Evolutionary conservation across 129 eudicot genomes (phyloP).

Genomic region (Artemisia argyi): DNA sequence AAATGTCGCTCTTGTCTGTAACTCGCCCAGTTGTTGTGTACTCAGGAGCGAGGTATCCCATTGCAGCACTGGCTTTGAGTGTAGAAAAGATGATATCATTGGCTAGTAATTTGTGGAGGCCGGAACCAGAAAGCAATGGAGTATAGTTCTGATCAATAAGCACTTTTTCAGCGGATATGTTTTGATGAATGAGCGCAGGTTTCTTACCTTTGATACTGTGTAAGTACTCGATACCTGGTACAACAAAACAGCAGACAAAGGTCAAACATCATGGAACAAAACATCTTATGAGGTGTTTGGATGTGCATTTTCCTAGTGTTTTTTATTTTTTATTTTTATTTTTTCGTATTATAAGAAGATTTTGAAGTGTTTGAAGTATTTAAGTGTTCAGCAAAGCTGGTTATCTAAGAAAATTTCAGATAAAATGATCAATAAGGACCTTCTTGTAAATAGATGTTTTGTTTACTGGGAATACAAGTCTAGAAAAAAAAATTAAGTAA

Average conservation of each 20-base stretch:
- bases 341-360: no score
- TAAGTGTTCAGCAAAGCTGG: no score
- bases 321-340: no score
- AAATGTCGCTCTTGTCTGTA: constrained; percentile 86
- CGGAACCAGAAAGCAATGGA: constrained; percentile 75
- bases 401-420: no score
- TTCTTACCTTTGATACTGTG: constrained; percentile 60
- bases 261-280: neutral
- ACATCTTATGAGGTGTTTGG: neutral
- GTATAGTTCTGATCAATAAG: constrained; percentile 64
- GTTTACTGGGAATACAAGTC: no score
- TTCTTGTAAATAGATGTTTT: no score
- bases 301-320: neutral
- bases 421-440: no score
- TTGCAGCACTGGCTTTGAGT: constrained; percentile 90
- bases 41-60: constrained; percentile 98
- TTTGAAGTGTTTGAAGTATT: no score
- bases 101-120: constrained; percentile 83
- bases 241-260: constrained; percentile 3
- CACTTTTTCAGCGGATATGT: constrained; percentile 85
- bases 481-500: no score
- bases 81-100: constrained; percentile 82
- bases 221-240: constrained; percentile 69
- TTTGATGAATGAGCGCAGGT: constrained; percentile 69
- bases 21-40: constrained; percentile 87